A percentile compares a stretch with the other conserved stretches of the same genome.
Evolutionary conservation across 108 stramenopile genomes (phyloP).

Genomic region (Cyclostephanos tholiformis): DNA sequence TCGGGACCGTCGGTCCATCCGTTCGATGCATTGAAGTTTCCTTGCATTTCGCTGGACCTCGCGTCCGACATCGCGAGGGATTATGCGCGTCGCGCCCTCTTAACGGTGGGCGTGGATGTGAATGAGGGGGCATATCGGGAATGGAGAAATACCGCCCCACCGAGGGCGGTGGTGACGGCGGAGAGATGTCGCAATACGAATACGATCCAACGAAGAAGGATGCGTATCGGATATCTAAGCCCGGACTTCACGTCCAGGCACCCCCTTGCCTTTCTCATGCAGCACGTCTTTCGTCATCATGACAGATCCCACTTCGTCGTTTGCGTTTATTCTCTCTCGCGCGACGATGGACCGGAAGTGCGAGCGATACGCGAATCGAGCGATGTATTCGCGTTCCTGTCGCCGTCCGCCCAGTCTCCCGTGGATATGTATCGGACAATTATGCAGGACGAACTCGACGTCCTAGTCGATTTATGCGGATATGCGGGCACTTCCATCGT

Average conservation of each 20-base stretch:
- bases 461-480: conserved; percentile 87
- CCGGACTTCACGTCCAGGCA: conserved; percentile 84
- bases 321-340: conserved; percentile 67
- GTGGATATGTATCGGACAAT: conserved; percentile 65
- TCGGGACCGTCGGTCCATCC: conserved; percentile 44
- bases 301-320: conserved; percentile 68
- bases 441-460: conserved; percentile 60
- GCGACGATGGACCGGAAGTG: conserved; percentile 56
- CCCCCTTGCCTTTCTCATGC: conserved; percentile 87
- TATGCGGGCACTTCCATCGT: conserved; percentile 76
- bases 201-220: conserved; percentile 22
- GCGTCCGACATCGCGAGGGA: conserved; percentile 49
- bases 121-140: neutral
- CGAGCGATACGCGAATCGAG: conserved; percentile 60
- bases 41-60: conserved; percentile 49
- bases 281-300: conserved; percentile 85
- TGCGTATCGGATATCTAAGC: conserved; percentile 76
- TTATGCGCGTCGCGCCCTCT: conserved; percentile 51
- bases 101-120: conserved; percentile 18
- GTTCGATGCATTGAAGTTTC: conserved; percentile 63
- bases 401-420: conserved; percentile 33
- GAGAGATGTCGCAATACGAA: conserved; percentile 8
- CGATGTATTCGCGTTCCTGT: conserved; percentile 65
- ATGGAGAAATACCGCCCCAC: neutral
- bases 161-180: conserved; percentile 7